These are phyloP conservation scores for Chalciporus piperatoides DNA, from an alignment of 1,284 basidiomycete genomes.

Conservation along the genomic window DNA sequence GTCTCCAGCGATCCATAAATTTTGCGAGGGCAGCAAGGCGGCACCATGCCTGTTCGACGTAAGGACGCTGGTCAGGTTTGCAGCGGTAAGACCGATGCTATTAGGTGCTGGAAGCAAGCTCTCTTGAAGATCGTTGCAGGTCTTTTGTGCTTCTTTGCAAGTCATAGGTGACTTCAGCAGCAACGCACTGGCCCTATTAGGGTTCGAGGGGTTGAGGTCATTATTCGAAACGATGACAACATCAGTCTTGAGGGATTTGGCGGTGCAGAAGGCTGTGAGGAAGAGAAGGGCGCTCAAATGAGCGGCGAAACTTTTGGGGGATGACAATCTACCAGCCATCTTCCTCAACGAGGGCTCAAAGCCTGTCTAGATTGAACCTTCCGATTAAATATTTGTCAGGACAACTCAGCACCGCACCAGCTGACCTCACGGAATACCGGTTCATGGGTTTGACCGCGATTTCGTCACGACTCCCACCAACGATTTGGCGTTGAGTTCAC, in stretches of 20 bases:
- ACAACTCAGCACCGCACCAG: neutral
- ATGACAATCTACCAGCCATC: neutral
- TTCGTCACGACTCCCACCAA: neutral
- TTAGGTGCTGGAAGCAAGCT: slow-evolving; percentile 10
- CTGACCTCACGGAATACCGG: neutral
- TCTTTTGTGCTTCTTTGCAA: slow-evolving; percentile 8
- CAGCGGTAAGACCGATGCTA: slow-evolving; percentile 2
- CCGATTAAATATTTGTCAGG: neutral
- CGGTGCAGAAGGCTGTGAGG: neutral
- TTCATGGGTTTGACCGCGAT: neutral
- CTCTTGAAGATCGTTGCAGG: slow-evolving; percentile 16
- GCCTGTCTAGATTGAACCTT: neutral
- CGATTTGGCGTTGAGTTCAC: neutral
- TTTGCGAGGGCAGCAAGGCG: slow-evolving; percentile 1
- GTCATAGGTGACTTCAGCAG: slow-evolving; percentile 12
- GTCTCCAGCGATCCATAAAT: slow-evolving; percentile 12
- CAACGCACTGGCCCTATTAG: slow-evolving; percentile 12
- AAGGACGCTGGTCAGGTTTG: slow-evolving; percentile 8
- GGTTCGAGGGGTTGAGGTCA: slow-evolving; percentile 16
- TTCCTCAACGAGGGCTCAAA: neutral
- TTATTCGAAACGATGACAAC: slow-evolving; percentile 23
- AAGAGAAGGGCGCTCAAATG: neutral
- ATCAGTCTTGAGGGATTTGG: slow-evolving; percentile 1
- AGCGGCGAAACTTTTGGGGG: neutral
- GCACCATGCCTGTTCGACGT: slow-evolving; percentile 14